Conservation (phyloP, 495 filamentous ascomycete genomes). For the Neurospora sp. region DNA sequence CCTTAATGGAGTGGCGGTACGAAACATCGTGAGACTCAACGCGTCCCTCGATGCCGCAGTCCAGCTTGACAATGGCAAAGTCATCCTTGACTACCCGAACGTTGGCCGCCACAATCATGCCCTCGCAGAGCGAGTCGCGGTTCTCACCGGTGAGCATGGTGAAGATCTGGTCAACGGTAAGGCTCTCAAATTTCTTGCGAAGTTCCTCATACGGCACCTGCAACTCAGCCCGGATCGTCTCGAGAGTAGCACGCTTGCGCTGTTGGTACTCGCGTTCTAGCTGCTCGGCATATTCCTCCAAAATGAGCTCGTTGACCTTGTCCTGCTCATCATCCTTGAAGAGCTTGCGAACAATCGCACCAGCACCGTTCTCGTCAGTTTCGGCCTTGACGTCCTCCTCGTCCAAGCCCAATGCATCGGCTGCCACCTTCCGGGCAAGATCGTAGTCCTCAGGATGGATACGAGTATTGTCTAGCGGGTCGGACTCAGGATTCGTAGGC, state of each 20-base stretch:
- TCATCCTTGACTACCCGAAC: constrained; percentile 83
- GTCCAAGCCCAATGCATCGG: constrained; percentile 89
- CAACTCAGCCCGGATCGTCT: constrained; percentile 90
- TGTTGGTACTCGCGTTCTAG: constrained; percentile 86
- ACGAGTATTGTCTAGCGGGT: constrained; percentile 91
- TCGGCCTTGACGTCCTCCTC: constrained; percentile 97
- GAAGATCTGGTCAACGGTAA: constrained; percentile 76
- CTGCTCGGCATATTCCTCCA: constrained; percentile 96
- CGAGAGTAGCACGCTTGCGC: constrained; percentile 89
- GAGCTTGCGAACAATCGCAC: constrained; percentile 84
- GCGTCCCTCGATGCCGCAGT: constrained; percentile 86
- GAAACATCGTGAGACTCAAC: constrained; percentile 65
- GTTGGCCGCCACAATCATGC: constrained; percentile 85
- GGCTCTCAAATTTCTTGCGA: constrained; percentile 63
- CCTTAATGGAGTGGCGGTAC: constrained; percentile 44
- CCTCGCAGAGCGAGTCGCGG: constrained; percentile 64
- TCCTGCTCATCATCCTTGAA: constrained; percentile 87
- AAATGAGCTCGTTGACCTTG: constrained; percentile 88
- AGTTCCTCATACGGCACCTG: constrained; percentile 90
- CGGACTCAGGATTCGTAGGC: constrained; percentile 61
- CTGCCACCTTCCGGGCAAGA: constrained; percentile 92
- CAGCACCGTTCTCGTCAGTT: constrained; percentile 73
- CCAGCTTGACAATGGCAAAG: constrained; percentile 84
- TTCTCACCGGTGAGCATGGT: constrained; percentile 97
- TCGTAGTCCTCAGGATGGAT: constrained; percentile 98